phyloP scores from a whole-genome alignment of 2,329 filamentous ascomycete genomes.

The Monilinia aucupariae region DNA sequence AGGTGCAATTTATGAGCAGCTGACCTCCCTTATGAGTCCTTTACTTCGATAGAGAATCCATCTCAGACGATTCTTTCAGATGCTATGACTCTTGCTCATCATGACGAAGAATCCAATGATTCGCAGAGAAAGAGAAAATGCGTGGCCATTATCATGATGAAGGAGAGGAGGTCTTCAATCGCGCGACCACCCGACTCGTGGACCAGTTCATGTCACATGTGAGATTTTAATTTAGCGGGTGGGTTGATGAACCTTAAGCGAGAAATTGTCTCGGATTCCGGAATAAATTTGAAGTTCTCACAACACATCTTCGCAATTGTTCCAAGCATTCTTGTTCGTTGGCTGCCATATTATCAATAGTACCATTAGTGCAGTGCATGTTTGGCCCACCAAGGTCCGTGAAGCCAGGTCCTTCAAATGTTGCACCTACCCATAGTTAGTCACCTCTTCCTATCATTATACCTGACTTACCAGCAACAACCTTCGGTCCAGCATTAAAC shows the following conservation, averaged over 20 bases:
- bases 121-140: not conserved
- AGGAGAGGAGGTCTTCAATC: not conserved
- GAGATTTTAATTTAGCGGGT: no score
- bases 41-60: not conserved
- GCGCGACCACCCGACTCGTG: no score
- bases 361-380: constrained; percentile 61
- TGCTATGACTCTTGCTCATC: not conserved
- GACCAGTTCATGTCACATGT: no score
- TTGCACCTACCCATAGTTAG: constrained; percentile 40
- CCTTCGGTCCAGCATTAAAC: constrained; percentile 60
- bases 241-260: not conserved
- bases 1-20: constrained; percentile 8
- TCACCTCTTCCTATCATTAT: not conserved
- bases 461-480: constrained; percentile 43
- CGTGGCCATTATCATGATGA: not conserved
- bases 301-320: constrained; percentile 44
- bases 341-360: constrained; percentile 58
- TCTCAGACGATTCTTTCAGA: not conserved
- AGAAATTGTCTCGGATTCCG: not conserved
- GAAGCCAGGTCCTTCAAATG: constrained; percentile 55
- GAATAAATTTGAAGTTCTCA: no score
- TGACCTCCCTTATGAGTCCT: constrained; percentile 6
- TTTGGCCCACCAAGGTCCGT: constrained; percentile 54
- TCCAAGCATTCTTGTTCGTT: constrained; percentile 58
- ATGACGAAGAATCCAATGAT: not conserved